phyloP scores from a whole-genome alignment of 1,284 basidiomycete genomes.

The Rhodotorula glutinis region DNA sequence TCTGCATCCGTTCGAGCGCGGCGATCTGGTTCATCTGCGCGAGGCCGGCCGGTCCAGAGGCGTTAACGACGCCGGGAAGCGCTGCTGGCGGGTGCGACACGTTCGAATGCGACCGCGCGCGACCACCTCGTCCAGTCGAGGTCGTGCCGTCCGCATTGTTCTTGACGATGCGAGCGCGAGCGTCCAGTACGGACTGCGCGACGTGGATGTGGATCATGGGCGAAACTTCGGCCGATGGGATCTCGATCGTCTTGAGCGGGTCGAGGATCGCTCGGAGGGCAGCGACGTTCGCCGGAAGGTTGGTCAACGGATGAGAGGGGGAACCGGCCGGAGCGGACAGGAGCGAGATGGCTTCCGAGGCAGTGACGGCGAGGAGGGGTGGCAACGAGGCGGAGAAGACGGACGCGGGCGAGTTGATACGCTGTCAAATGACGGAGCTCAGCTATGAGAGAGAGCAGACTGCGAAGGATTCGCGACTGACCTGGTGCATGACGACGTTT shows the following conservation, averaged over 20 bases:
- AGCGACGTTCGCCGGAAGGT: constrained; percentile 76
- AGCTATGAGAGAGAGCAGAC: background rate
- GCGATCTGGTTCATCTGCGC: constrained; percentile 36
- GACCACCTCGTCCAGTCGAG: background rate
- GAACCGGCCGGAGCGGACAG: constrained; percentile 32
- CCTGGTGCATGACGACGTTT: constrained; percentile 83
- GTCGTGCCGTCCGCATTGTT: constrained; percentile 43
- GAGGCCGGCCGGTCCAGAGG: constrained; percentile 46
- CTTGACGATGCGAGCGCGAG: constrained; percentile 14
- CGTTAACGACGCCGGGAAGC: constrained; percentile 38
- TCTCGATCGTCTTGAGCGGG: constrained; percentile 66
- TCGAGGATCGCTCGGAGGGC: constrained; percentile 74
- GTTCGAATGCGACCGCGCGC: constrained; percentile 44
- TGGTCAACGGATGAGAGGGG: constrained; percentile 51
- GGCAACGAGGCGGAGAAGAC: constrained; percentile 97
- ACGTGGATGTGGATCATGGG: constrained; percentile 85
- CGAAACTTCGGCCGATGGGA: constrained; percentile 79
- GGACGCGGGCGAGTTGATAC: constrained; percentile 93
- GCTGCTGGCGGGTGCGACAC: constrained; percentile 39
- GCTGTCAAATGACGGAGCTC: constrained; percentile 53
- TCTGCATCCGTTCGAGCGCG: background rate
- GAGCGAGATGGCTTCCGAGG: constrained; percentile 60
- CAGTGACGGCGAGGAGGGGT: constrained; percentile 79
- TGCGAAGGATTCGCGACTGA: constrained; percentile 41
- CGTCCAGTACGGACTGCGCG: constrained; percentile 43